Conservation (phyloP, 805 yeast genomes). For the Tetrapisispora namnaoensis region DNA sequence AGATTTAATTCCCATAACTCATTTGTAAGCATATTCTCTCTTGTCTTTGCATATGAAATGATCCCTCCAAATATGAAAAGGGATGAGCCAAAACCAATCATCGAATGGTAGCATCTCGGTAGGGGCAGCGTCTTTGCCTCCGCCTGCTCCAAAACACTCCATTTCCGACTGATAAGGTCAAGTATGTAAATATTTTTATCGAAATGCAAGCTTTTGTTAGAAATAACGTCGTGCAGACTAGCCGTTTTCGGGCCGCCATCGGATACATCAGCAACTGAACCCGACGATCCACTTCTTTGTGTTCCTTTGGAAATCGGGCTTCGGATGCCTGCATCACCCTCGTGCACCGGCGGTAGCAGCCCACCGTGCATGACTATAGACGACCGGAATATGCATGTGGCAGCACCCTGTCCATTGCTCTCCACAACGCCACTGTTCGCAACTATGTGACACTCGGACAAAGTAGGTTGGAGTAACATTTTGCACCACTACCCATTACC, state of each 20-base stretch:
- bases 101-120: slow-evolving; percentile 48
- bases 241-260: no score
- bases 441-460: no score
- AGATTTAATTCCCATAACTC: slow-evolving; percentile 68
- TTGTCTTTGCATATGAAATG: slow-evolving; percentile 11
- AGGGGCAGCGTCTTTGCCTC: background rate
- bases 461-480: background rate
- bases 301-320: background rate
- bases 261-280: no score
- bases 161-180: background rate
- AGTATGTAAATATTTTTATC: background rate
- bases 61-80: slow-evolving; percentile 64
- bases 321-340: background rate
- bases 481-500: no score
- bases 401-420: slow-evolving; percentile 38
- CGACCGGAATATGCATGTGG: slow-evolving; percentile 47
- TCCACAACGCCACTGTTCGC: background rate
- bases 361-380: slow-evolving; percentile 60
- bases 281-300: no score
- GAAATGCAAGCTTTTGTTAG: background rate
- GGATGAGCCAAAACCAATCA: slow-evolving; percentile 40
- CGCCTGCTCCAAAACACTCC: background rate
- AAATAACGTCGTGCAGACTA: no score
- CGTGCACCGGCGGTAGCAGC: background rate
- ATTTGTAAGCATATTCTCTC: slow-evolving; percentile 38